phyloP scores from a whole-genome alignment of 2,329 filamentous ascomycete species.

The Blastomyces percursus region DNA sequence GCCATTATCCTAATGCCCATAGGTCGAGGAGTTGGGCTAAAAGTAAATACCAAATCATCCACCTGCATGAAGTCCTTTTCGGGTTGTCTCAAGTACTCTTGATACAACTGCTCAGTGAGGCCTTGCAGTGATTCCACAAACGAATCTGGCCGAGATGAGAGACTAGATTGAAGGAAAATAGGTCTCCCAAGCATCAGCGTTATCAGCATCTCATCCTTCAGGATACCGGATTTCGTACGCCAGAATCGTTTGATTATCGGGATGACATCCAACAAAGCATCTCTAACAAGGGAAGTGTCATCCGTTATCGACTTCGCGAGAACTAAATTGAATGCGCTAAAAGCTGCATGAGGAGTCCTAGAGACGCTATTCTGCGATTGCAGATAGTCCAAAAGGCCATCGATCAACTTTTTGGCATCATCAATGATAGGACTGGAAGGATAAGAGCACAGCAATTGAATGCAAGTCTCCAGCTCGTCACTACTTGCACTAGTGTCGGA shows the following conservation, averaged over 20 bases:
- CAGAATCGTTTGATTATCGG: constrained; percentile 67
- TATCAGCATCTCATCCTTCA: constrained; percentile 69
- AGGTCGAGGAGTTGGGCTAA: constrained; percentile 16
- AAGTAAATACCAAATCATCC: constrained; percentile 58
- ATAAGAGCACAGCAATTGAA: constrained; percentile 52
- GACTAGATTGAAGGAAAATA: constrained; percentile 37
- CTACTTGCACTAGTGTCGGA: constrained; percentile 23
- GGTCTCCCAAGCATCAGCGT: constrained; percentile 58
- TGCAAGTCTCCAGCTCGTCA: constrained; percentile 52
- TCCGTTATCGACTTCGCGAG: constrained; percentile 58
- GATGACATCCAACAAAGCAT: constrained; percentile 50
- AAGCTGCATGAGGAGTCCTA: constrained; percentile 58
- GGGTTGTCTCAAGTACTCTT: constrained; percentile 63
- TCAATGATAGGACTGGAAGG: constrained; percentile 57
- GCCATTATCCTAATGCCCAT: constrained; percentile 30
- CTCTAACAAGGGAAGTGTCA: constrained; percentile 51
- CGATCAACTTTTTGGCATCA: constrained; percentile 46
- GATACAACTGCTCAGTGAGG: constrained; percentile 60
- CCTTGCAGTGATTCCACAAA: constrained; percentile 44
- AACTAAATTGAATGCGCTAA: constrained; percentile 63
- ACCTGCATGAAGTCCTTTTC: constrained; percentile 63
- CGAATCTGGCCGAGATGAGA: constrained; percentile 30
- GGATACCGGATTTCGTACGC: constrained; percentile 54
- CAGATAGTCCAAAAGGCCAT: constrained; percentile 50
- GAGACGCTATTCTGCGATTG: constrained; percentile 49